Conservation (phyloP, 1,284 basidiomycete species). For the Fomitopsis pinicola region DNA sequence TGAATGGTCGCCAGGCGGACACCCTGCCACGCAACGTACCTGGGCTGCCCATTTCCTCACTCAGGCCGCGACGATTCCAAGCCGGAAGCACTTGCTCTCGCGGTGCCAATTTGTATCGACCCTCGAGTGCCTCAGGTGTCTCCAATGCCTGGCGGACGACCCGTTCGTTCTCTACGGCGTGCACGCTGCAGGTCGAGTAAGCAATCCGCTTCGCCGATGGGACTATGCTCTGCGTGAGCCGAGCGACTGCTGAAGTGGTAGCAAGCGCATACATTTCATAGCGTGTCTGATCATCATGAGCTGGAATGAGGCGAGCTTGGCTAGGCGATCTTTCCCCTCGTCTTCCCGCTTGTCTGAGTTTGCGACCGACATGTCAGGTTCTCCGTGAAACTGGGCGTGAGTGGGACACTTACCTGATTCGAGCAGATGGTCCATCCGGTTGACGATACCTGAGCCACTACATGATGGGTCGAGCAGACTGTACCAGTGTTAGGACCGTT, state of each 20-base stretch:
- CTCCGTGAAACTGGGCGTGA: not conserved
- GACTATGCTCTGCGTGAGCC: slow-evolving; percentile 36
- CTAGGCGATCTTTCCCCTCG: slow-evolving; percentile 55
- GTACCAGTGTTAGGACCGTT: slow-evolving; percentile 2
- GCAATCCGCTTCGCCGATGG: slow-evolving; percentile 68
- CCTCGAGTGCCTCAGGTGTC: slow-evolving; percentile 58
- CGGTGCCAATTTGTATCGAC: slow-evolving; percentile 66
- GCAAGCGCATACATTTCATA: slow-evolving; percentile 72
- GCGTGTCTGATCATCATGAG: slow-evolving; percentile 93
- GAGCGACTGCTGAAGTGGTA: not conserved
- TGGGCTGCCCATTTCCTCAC: slow-evolving; percentile 51
- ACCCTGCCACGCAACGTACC: slow-evolving; percentile 28
- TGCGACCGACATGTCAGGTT: not conserved
- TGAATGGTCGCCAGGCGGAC: not conserved
- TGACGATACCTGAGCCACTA: slow-evolving; percentile 90
- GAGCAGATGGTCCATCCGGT: slow-evolving; percentile 82
- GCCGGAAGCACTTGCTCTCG: slow-evolving; percentile 62
- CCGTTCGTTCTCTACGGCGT: slow-evolving; percentile 88
- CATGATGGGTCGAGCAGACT: slow-evolving; percentile 92
- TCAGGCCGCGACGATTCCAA: slow-evolving; percentile 77
- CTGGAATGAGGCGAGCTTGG: slow-evolving; percentile 85
- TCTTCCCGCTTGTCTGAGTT: slow-evolving; percentile 21
- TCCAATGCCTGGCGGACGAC: slow-evolving; percentile 73
- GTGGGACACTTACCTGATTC: slow-evolving; percentile 47
- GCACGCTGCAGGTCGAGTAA: slow-evolving; percentile 95